Percentiles rank a stretch among this genome's conserved stretches.
Conservation (phyloP, 108 stramenopile species). For the Skeletonema tropicum region DNA sequence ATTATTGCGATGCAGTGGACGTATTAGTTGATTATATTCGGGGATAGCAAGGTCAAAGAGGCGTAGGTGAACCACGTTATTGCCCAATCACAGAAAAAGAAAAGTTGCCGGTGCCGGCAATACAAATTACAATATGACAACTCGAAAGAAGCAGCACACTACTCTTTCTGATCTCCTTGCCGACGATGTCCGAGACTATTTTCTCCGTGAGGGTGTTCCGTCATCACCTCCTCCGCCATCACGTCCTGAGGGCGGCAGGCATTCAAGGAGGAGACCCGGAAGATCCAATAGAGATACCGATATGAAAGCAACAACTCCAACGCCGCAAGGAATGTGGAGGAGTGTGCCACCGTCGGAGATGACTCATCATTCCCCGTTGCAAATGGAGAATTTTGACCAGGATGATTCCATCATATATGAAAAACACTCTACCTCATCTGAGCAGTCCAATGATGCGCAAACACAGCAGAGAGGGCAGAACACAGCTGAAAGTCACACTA, state of each 20-base stretch:
- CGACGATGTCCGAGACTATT: constrained; percentile 42
- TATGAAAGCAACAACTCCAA: neutral
- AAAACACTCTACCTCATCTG: neutral
- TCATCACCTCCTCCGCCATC: neutral
- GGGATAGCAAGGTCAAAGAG: neutral
- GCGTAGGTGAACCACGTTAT: neutral
- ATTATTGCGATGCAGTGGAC: neutral
- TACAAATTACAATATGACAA: neutral
- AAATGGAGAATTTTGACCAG: constrained; percentile 1
- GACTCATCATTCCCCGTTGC: neutral
- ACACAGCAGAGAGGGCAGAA: constrained; percentile 8
- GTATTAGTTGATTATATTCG: neutral
- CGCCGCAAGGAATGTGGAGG: neutral
- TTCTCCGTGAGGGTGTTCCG: constrained; percentile 34
- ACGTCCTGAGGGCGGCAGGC: neutral
- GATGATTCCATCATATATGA: neutral
- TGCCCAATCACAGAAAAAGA: neutral
- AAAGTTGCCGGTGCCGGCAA: neutral
- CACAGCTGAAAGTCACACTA: neutral
- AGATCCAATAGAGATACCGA: neutral
- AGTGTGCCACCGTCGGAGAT: neutral
- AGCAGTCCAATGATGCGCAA: neutral
- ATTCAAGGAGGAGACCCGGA: neutral
- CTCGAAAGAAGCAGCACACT: neutral
- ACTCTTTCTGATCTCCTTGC: constrained; percentile 47